These are phyloP conservation scores for Kwoniella europaea DNA, from an alignment of 768 basidiomycete genomes.

Conservation along the genomic window DNA sequence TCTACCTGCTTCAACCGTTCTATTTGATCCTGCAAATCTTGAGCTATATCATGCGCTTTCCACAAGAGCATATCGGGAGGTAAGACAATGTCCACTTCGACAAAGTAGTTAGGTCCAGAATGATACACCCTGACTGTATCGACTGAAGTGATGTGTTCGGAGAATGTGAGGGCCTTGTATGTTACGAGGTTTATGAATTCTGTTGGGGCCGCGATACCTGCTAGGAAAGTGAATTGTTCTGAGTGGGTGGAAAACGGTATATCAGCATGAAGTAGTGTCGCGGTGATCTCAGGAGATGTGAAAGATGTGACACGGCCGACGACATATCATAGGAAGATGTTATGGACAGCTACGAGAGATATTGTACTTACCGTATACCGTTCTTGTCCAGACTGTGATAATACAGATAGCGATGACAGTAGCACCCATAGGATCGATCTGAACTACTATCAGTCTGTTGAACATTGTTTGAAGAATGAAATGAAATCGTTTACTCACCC, in stretches of 20 bases:
- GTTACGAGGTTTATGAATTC: slow-evolving; percentile 85
- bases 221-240: slow-evolving; percentile 79
- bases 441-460: background rate
- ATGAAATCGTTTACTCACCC: slow-evolving; percentile 65
- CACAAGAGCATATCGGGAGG: slow-evolving; percentile 82
- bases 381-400: slow-evolving; percentile 75
- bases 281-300: too few relatives aligned
- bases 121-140: slow-evolving; percentile 95
- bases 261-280: background rate
- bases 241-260: background rate
- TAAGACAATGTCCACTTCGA: slow-evolving; percentile 96
- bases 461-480: too few relatives aligned
- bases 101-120: slow-evolving; percentile 71
- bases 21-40: slow-evolving; percentile 66
- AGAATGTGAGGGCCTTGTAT: slow-evolving; percentile 90
- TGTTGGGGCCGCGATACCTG: slow-evolving; percentile 88
- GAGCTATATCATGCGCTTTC: slow-evolving; percentile 61
- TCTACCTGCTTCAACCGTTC: slow-evolving; percentile 88
- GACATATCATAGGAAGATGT: too few relatives aligned
- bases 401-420: slow-evolving; percentile 62
- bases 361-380: slow-evolving; percentile 64
- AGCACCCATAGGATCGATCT: slow-evolving; percentile 56
- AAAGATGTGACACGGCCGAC: too few relatives aligned
- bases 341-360: background rate
- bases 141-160: slow-evolving; percentile 78